Evolutionary conservation across 169 alveolate genomes (phyloP).

Genomic region (Cryptosporidium sp.): DNA sequence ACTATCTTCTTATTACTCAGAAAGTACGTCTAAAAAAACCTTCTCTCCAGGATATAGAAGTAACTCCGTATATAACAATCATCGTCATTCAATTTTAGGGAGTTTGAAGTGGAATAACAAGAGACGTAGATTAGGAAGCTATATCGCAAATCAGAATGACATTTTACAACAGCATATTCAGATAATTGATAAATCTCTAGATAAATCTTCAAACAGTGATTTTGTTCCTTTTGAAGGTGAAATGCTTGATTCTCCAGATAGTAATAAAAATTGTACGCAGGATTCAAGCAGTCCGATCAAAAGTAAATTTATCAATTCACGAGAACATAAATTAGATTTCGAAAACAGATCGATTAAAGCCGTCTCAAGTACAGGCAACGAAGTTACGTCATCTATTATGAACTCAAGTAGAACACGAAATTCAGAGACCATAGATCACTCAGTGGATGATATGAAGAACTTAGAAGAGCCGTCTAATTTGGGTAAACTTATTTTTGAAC

Average conservation of each 20-base stretch:
- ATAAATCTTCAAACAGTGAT: conserved; percentile 1
- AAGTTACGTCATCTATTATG: background rate
- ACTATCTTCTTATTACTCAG: conserved; percentile 54
- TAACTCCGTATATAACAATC: conserved; percentile 25
- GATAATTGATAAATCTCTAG: conserved; percentile 58
- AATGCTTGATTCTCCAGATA: background rate
- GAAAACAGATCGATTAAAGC: background rate
- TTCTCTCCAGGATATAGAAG: conserved; percentile 53
- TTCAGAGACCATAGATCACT: background rate
- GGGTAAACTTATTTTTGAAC: background rate
- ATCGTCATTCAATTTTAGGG: background rate
- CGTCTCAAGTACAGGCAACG: background rate
- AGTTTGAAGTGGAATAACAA: background rate
- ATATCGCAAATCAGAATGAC: conserved; percentile 19
- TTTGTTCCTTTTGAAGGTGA: background rate
- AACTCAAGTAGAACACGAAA: background rate
- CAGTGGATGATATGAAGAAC: background rate
- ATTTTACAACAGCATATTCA: conserved; percentile 61
- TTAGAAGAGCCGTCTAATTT: background rate
- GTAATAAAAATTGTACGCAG: background rate
- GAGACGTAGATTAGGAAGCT: conserved; percentile 64
- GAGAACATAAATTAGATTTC: background rate
- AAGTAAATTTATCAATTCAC: background rate
- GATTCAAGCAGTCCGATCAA: background rate
- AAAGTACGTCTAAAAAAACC: background rate